Percentiles rank a stretch among this genome's conserved stretches.
These are phyloP conservation scores for Penicillium sumatraense DNA, from an alignment of 2,329 filamentous ascomycete species.

Conservation along the genomic window DNA sequence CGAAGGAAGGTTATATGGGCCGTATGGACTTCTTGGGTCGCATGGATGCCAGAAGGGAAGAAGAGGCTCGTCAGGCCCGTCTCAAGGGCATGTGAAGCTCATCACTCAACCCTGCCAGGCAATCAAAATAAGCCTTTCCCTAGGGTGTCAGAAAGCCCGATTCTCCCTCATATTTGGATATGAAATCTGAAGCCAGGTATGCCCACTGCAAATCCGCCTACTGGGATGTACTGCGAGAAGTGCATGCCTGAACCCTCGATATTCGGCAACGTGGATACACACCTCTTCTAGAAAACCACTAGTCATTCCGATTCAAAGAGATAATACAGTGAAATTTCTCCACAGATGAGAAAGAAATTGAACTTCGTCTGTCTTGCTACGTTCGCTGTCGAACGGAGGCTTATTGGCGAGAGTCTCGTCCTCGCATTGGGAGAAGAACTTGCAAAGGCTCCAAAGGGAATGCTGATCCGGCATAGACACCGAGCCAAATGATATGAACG, in stretches of 20 bases:
- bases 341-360: background rate
- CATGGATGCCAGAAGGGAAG: conserved; percentile 60
- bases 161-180: no score
- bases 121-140: background rate
- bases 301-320: conserved; percentile 7
- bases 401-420: background rate
- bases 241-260: background rate
- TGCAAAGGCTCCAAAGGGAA: no score
- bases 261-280: background rate
- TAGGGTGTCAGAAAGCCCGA: background rate
- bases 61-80: conserved; percentile 58
- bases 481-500: no score
- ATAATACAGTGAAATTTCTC: background rate
- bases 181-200: background rate
- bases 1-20: conserved; percentile 64
- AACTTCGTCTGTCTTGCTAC: background rate
- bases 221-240: conserved; percentile 5
- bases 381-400: no score
- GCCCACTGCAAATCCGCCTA: background rate
- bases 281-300: conserved; percentile 8
- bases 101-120: background rate
- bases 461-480: no score
- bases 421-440: no score
- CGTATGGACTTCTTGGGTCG: conserved; percentile 67
- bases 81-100: conserved; percentile 43